phyloP scores from a whole-genome alignment of 2,329 filamentous ascomycete genomes.

The Simplicillium aogashimaense region DNA sequence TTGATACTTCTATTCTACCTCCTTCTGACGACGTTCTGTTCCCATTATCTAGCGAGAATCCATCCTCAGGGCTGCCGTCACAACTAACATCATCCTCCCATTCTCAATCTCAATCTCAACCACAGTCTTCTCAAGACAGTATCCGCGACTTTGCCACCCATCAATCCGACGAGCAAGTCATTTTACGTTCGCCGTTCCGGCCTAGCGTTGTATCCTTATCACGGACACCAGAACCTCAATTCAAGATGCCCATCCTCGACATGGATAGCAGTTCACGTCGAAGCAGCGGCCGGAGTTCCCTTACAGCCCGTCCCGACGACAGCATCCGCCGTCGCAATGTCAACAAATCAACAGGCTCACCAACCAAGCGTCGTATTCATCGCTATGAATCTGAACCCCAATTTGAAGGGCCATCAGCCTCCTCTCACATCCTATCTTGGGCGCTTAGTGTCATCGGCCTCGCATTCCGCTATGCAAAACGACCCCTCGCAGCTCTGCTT shows the following conservation, averaged over 20 bases:
- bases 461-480: conserved; percentile 53
- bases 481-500: conserved; percentile 51
- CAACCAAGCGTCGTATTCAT: conserved; percentile 12
- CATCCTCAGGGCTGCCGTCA: conserved; percentile 30
- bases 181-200: conserved; percentile 43
- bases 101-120: conserved; percentile 24
- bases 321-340: conserved; percentile 17
- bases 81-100: conserved; percentile 31
- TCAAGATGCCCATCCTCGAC: conserved; percentile 41
- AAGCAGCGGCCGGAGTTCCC: conserved; percentile 22
- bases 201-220: conserved; percentile 35
- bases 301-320: conserved; percentile 21
- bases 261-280: conserved; percentile 23
- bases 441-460: conserved; percentile 44
- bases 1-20: conserved; percentile 44
- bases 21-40: conserved; percentile 25
- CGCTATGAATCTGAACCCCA: conserved; percentile 9
- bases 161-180: conserved; percentile 45
- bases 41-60: conserved; percentile 26
- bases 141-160: conserved; percentile 42
- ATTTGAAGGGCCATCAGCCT: conserved; percentile 18
- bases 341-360: conserved; percentile 10
- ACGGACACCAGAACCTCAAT: conserved; percentile 37
- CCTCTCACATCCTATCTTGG: conserved; percentile 35
- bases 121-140: conserved; percentile 41